These are phyloP conservation scores for Scutellaria baicalensis DNA, from an alignment of 257 asterid species.

Conservation along the genomic window DNA sequence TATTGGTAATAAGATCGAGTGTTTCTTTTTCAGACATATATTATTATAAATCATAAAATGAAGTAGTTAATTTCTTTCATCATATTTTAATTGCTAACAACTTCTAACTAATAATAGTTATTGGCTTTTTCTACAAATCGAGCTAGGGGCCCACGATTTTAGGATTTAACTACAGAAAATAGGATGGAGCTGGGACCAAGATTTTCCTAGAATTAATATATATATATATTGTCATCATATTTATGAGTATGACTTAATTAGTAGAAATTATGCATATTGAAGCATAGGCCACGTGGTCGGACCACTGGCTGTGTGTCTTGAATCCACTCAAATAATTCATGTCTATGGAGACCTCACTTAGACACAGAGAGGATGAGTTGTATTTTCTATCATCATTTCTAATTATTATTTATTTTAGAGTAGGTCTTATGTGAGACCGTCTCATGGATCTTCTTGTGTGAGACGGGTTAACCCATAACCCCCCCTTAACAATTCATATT, in stretches of 20 bases:
- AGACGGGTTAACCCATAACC: too few species aligned
- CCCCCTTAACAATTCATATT: too few species aligned
- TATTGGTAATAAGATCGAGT: too few species aligned
- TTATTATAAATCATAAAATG: too few species aligned
- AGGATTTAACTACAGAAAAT: background rate
- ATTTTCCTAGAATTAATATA: background rate
- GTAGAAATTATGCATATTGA: background rate
- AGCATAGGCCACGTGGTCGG: constrained; percentile 23
- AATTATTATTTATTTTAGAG: background rate
- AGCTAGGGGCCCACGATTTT: background rate
- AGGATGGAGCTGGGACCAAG: constrained; percentile 8
- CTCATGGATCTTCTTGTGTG: too few species aligned
- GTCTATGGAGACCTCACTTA: background rate
- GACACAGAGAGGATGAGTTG: background rate
- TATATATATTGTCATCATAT: background rate
- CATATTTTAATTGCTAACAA: background rate
- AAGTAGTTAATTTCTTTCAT: too few species aligned
- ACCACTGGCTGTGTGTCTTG: background rate
- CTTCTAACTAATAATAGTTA: background rate
- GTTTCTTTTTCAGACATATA: too few species aligned
- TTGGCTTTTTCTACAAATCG: background rate
- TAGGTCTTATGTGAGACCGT: too few species aligned
- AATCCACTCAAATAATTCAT: constrained; percentile 9
- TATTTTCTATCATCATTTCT: background rate
- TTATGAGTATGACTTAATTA: background rate